Evolutionary conservation across 306 rosid species (phyloP).

Genomic region (Trichosanthes cucumerina): DNA sequence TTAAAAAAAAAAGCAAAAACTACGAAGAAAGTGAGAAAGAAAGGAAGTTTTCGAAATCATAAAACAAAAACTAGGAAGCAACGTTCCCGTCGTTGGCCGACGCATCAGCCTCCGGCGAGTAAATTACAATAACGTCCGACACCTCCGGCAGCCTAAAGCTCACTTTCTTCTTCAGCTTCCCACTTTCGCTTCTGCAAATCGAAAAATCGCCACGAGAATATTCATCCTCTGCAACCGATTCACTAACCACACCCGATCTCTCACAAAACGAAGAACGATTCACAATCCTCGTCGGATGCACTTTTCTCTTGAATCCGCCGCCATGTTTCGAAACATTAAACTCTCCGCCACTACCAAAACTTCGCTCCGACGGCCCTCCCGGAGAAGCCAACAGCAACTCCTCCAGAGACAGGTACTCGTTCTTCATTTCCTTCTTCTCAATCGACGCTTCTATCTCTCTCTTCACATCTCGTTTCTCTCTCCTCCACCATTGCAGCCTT

Average conservation of each 20-base stretch:
- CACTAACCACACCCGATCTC: background rate
- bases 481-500: background rate
- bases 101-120: slow-evolving; percentile 13
- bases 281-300: background rate
- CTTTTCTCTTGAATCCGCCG: background rate
- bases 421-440: background rate
- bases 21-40: too few relatives aligned
- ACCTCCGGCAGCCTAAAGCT: slow-evolving; percentile 29
- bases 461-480: background rate
- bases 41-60: too few relatives aligned
- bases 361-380: background rate
- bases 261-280: background rate
- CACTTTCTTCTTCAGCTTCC: slow-evolving; percentile 24
- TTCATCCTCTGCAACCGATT: background rate
- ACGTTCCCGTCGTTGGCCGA: background rate
- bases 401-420: background rate
- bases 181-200: slow-evolving; percentile 10
- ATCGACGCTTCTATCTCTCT: background rate
- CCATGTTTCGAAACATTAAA: background rate
- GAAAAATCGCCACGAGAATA: background rate
- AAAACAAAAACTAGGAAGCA: background rate
- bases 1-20: too few relatives aligned
- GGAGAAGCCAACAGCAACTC: slow-evolving; percentile 8
- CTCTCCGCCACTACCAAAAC: background rate
- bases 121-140: slow-evolving; percentile 21